Evolutionary conservation across 2,329 filamentous ascomycete species (phyloP).

Genomic region (Ascochyta clinopodiicola): DNA sequence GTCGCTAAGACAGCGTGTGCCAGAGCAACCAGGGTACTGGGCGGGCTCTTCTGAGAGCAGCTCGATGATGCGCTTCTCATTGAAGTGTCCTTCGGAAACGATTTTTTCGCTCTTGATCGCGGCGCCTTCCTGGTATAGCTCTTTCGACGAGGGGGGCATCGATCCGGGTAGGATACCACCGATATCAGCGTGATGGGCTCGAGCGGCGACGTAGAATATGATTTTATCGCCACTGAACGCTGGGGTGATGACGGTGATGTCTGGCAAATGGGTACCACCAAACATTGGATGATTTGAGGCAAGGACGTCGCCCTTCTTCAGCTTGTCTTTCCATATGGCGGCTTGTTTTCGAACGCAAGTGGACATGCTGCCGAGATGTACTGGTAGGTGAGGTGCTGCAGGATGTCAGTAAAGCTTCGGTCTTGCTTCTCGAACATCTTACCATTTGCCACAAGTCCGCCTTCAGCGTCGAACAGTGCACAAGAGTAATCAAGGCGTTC

Average conservation of each 20-base stretch:
- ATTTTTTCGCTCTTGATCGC: slow-evolving; percentile 68
- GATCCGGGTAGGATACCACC: slow-evolving; percentile 82
- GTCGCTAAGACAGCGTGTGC: slow-evolving; percentile 79
- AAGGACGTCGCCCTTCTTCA: slow-evolving; percentile 80
- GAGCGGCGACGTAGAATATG: slow-evolving; percentile 80
- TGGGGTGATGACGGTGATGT: slow-evolving; percentile 82
- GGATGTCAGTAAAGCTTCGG: slow-evolving; percentile 13
- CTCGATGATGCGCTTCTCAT: slow-evolving; percentile 76
- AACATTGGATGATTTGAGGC: slow-evolving; percentile 86
- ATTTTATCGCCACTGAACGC: slow-evolving; percentile 78
- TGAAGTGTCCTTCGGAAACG: slow-evolving; percentile 77
- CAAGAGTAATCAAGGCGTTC: slow-evolving; percentile 85
- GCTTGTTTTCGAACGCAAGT: slow-evolving; percentile 81
- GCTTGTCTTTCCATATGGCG: slow-evolving; percentile 78
- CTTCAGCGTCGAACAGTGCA: slow-evolving; percentile 77
- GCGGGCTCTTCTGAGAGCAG: slow-evolving; percentile 76
- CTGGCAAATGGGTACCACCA: slow-evolving; percentile 82
- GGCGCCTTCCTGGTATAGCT: slow-evolving; percentile 64
- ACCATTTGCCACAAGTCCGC: slow-evolving; percentile 77
- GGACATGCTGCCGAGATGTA: slow-evolving; percentile 85
- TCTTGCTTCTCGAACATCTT: slow-evolving; percentile 1
- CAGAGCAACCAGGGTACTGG: slow-evolving; percentile 75
- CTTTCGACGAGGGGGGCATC: slow-evolving; percentile 78
- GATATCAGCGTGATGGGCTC: slow-evolving; percentile 84
- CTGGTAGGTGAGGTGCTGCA: slow-evolving; percentile 75